Evolutionary conservation across 2,329 filamentous ascomycete genomes (phyloP).

Genomic region (Parastagonospora nodorum): DNA sequence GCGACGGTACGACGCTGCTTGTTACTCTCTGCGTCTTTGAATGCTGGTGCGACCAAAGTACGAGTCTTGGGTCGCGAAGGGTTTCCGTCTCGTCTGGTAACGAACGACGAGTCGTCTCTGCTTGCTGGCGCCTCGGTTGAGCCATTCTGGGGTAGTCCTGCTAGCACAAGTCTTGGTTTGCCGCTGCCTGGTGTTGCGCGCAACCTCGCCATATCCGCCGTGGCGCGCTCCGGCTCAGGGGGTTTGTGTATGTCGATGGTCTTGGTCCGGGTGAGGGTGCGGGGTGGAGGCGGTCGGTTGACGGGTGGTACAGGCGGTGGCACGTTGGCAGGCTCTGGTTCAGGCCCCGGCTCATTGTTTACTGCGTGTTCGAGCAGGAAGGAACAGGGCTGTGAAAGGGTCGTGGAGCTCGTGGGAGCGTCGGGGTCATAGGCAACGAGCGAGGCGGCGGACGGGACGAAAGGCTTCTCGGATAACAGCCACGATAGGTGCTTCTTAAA

Average conservation of each 20-base stretch:
- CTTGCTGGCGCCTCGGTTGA: slow-evolving; percentile 8
- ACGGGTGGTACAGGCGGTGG: slow-evolving; percentile 16
- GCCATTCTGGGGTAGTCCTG: slow-evolving; percentile 23
- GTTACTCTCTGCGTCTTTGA: slow-evolving; percentile 3
- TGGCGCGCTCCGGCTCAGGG: slow-evolving; percentile 8
- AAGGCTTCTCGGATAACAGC: slow-evolving; percentile 53
- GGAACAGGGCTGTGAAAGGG: slow-evolving; percentile 17
- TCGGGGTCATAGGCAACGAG: slow-evolving; percentile 37
- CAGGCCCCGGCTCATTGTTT: slow-evolving; percentile 30
- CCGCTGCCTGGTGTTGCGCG: slow-evolving; percentile 50
- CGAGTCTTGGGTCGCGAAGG: slow-evolving; percentile 2
- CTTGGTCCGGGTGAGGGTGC: slow-evolving; percentile 23
- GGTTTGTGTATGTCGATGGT: slow-evolving; percentile 34
- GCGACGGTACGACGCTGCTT: slow-evolving; percentile 15
- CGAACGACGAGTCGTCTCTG: slow-evolving; percentile 4
- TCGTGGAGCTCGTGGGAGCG: slow-evolving; percentile 27
- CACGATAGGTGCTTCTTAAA: slow-evolving; percentile 55
- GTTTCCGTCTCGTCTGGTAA: slow-evolving; percentile 2
- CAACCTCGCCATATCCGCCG: slow-evolving; percentile 50
- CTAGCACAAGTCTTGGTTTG: slow-evolving; percentile 43
- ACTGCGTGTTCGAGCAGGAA: slow-evolving; percentile 9
- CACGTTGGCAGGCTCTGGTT: slow-evolving; percentile 10
- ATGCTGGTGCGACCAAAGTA: slow-evolving; percentile 7
- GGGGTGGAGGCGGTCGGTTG: slow-evolving; percentile 22
- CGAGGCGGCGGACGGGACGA: slow-evolving; percentile 45